Evolutionary conservation across 2,329 filamentous ascomycete species (phyloP), one percentile per base, ranked within the genome.

Genomic region (Claviceps purpurea): DNA sequence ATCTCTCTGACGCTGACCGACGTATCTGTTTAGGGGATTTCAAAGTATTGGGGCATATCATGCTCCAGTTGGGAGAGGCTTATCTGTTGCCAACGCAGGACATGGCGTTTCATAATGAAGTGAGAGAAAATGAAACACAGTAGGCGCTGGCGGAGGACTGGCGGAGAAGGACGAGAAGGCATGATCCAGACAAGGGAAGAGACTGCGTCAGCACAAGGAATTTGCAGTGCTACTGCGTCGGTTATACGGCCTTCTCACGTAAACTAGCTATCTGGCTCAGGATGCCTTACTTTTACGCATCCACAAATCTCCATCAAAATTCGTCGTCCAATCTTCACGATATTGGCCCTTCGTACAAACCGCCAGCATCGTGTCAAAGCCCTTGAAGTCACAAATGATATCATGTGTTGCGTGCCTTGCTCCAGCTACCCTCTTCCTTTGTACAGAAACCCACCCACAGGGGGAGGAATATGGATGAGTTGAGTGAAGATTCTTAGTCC

Each of bases 1-100:
- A 16, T 26, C 13, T 44, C 4, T 26, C 22, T 8, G 7, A n/a
- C 34, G n/a, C 47, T 56, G 62, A 71, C 60, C 45, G 42, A 45
- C 37, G 16, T 38, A n/a, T 49, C 40, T 44, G n/a, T 26, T 4
- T 26, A 81, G 78, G 68, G 81, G 81, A 0, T 84, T 84, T 58
- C 80, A 83, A 62, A 82, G 76, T 56, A 84, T 84, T 50, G 77
- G 78, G 34, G 74, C 78, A 1, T 84, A 79, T 55, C 80, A 84
- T 57, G 76, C 78, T 41, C 74, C 74, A 1, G 71, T 75, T 10
- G 68, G 71, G n/a, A 66, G 69, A 44, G 73, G 73, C 3, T 62
- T 73, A 42, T 64, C 72, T 34, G 68, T 75, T 51, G 66, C 68
- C 20, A 69, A 64, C 30, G 68, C 71, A 5, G 61, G 72, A 53